These are phyloP conservation scores for Vitis hybrid DNA, from an alignment of 177 flowering plant species.

Conservation along the genomic window DNA sequence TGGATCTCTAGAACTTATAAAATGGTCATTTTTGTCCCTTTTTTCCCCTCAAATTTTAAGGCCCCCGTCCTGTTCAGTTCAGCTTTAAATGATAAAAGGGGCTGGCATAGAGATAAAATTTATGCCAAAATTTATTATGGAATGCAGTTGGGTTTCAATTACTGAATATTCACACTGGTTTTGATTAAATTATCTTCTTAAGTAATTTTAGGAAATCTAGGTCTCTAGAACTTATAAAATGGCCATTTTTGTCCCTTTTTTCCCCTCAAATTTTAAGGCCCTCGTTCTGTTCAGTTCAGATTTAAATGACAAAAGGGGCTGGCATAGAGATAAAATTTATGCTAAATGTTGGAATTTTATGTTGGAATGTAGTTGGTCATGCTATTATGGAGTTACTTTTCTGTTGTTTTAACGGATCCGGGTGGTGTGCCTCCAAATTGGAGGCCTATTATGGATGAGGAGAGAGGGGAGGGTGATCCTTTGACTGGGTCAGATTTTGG, in stretches of 20 bases:
- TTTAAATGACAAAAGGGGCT: background rate
- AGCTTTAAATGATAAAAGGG: background rate
- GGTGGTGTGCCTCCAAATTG: conserved; percentile 83
- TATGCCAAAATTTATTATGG: background rate
- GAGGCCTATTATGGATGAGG: conserved; percentile 87
- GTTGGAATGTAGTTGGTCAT: conserved; percentile 52
- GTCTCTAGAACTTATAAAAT: too few relatives aligned
- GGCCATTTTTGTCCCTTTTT: background rate
- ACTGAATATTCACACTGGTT: too few relatives aligned
- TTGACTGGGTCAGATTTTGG: conserved; percentile 58
- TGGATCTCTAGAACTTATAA: too few relatives aligned
- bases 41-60: background rate
- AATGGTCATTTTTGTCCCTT: background rate
- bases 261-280: background rate
- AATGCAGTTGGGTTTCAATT: conserved; percentile 41
- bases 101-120: background rate
- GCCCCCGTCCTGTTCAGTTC: too few relatives aligned
- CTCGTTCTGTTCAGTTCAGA: too few relatives aligned
- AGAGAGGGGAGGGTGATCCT: conserved; percentile 80
- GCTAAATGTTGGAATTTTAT: background rate
- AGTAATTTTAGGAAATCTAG: too few relatives aligned
- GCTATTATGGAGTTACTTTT: conserved; percentile 80
- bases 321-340: background rate
- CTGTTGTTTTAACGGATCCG: conserved; percentile 80
- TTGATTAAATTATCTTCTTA: too few relatives aligned